Percentiles rank a stretch among this genome's conserved stretches.
phyloP scores from a whole-genome alignment of 805 yeast genomes.

The Saccharomycopsis malanga region DNA sequence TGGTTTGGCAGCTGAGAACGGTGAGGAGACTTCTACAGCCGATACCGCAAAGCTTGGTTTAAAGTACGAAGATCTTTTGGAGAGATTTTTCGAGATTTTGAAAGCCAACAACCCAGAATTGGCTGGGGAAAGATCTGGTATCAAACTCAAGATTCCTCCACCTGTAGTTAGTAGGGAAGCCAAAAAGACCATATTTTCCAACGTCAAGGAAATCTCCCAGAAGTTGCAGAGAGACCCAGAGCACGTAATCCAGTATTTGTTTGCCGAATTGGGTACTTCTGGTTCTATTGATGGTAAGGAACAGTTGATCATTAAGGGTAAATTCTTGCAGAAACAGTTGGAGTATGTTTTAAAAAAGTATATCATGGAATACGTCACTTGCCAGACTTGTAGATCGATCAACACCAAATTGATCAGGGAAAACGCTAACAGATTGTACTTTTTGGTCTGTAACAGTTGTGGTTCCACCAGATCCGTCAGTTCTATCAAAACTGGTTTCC shows the following conservation, averaged over 20 bases:
- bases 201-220: conserved; percentile 89
- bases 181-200: conserved; percentile 93
- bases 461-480: conserved; percentile 96
- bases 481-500: conserved; percentile 99
- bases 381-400: conserved; percentile 98
- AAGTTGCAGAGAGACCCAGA: conserved; percentile 95
- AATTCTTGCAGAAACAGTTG: conserved; percentile 95
- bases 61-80: conserved; percentile 69
- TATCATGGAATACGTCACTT: conserved; percentile 93
- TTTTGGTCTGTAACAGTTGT: conserved; percentile 96
- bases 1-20: conserved; percentile 72
- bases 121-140: conserved; percentile 91
- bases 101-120: conserved; percentile 95
- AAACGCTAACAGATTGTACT: conserved; percentile 91
- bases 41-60: conserved; percentile 30
- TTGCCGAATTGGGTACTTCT: conserved; percentile 98
- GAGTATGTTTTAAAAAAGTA: conserved; percentile 95
- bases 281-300: conserved; percentile 98
- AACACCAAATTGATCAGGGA: conserved; percentile 95
- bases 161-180: conserved; percentile 98
- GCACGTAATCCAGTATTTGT: conserved; percentile 91
- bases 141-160: conserved; percentile 94
- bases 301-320: conserved; percentile 95
- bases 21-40: conserved; percentile 42
- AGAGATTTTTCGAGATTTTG: conserved; percentile 79